Evolutionary conservation across 805 yeast genomes (phyloP), one percentile per base, ranked within the genome.

Genomic region (Candida chauliodis): DNA sequence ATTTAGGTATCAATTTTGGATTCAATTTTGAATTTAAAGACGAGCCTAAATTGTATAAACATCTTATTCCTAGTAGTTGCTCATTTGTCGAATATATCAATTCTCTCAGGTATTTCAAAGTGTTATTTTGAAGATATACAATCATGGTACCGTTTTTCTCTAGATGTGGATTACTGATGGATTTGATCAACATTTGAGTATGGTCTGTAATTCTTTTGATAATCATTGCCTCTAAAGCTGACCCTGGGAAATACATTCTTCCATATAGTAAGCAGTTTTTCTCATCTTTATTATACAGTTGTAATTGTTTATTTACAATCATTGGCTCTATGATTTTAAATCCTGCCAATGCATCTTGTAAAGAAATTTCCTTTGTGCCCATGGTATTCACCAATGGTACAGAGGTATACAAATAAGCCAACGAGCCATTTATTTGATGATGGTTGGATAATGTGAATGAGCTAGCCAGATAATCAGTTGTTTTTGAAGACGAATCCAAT

Each of bases 211-310:
- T 51, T 39, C 87, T 65, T 45, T 83, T 77, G 28, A 88, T 77
- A 6, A 81, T 47, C 91, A 93, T 81, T 1, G 96, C 96, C 58
- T 91, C 98, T 2, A 93, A 62, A 6, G 84, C 81, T 13, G 86
- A 80, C 2, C 87, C 84, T 0, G 99, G 98, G 44, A 91, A 79
- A 52, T 82, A 85, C 79, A 93, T 76, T 46, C 91, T 70, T 1
- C 98, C 98, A 57, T 87, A 91, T 23, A 84, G 59, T 11, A 91
- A 63, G 0, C 79, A 65, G 9, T 24, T 71, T 61, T 35, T 48
- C 14, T 36, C 20, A 8, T 4, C 30, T 16, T 30, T 26, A 15
- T 21, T 11, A 8, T 21, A 11, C 10, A 30, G 14, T 26, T 17
- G 27, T 8, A 5, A 42, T 18, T 22, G 38, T 16, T 18, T 14